These are phyloP conservation scores for Xerocomus tenax DNA, from an alignment of 1,284 basidiomycete genomes.

Conservation along the genomic window DNA sequence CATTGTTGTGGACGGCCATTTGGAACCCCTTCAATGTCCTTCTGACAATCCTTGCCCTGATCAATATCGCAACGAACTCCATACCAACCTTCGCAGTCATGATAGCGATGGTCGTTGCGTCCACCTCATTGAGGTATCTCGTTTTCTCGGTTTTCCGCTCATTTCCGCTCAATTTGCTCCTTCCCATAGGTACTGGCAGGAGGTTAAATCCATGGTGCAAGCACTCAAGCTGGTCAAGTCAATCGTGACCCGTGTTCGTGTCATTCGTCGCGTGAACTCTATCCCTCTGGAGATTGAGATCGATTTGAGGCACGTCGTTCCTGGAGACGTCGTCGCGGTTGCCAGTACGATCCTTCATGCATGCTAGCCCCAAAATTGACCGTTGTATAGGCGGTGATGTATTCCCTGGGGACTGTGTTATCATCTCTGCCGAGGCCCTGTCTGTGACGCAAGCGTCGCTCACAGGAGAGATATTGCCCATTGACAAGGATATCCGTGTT, in stretches of 20 bases:
- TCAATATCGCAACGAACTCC: conserved; percentile 28
- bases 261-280: conserved; percentile 20
- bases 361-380: not conserved
- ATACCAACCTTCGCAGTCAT: conserved; percentile 28
- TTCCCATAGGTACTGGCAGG: conserved; percentile 26
- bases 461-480: conserved; percentile 27
- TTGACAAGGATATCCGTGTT: conserved; percentile 22
- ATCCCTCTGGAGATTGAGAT: conserved; percentile 24
- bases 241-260: conserved; percentile 29
- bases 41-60: conserved; percentile 25
- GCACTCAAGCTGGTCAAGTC: conserved; percentile 29
- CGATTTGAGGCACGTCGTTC: conserved; percentile 25
- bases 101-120: conserved; percentile 29
- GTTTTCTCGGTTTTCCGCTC: not conserved
- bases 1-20: conserved; percentile 25
- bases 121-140: conserved; percentile 23
- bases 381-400: conserved; percentile 24
- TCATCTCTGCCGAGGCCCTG: conserved; percentile 28
- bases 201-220: conserved; percentile 28
- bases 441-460: conserved; percentile 27
- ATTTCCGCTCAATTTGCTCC: not conserved
- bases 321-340: conserved; percentile 24
- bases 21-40: conserved; percentile 30
- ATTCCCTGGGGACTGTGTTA: conserved; percentile 28
- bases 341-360: conserved; percentile 21